These are phyloP conservation scores for Penicillium pulvis DNA, from an alignment of 495 filamentous ascomycete genomes.

Conservation along the genomic window DNA sequence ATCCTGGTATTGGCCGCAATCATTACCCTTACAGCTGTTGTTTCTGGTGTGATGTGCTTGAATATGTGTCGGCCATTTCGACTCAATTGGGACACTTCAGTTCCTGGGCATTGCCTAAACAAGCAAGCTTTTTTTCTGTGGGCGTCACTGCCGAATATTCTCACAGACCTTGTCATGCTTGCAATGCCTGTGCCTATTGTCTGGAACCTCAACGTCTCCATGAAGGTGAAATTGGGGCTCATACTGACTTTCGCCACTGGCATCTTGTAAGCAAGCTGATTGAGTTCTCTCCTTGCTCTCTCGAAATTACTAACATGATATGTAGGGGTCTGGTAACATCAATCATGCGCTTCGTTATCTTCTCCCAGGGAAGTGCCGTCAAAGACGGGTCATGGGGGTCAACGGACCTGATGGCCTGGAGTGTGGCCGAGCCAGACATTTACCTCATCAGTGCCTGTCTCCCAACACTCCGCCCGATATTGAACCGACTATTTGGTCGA, in stretches of 20 bases:
- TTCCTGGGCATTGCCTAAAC: neutral
- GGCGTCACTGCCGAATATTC: slow-evolving; percentile 1
- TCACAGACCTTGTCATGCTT: slow-evolving; percentile 1
- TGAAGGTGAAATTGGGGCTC: slow-evolving; percentile 1
- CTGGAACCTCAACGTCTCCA: neutral
- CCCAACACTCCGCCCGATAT: neutral
- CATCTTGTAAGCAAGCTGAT: neutral
- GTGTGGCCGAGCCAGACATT: slow-evolving; percentile 2
- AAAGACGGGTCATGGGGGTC: neutral
- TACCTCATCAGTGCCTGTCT: slow-evolving; percentile 4
- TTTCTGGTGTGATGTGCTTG: neutral
- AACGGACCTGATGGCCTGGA: slow-evolving; percentile 3
- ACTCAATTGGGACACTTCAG: neutral
- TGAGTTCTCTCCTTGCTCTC: neutral
- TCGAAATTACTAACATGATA: neutral
- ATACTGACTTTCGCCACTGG: neutral
- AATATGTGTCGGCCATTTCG: slow-evolving; percentile 3
- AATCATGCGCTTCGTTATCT: slow-evolving; percentile 3
- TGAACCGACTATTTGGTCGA: neutral
- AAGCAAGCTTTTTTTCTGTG: slow-evolving; percentile 1
- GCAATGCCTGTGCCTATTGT: slow-evolving; percentile 3
- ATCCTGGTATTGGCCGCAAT: slow-evolving; percentile 1
- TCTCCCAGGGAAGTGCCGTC: neutral
- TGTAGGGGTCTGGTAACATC: slow-evolving; percentile 1
- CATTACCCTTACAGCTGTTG: neutral